Percentiles rank a stretch among this genome's conserved stretches.
These are phyloP conservation scores for Ophiostoma piceae DNA, from an alignment of 2,329 filamentous ascomycete genomes.

Conservation along the genomic window DNA sequence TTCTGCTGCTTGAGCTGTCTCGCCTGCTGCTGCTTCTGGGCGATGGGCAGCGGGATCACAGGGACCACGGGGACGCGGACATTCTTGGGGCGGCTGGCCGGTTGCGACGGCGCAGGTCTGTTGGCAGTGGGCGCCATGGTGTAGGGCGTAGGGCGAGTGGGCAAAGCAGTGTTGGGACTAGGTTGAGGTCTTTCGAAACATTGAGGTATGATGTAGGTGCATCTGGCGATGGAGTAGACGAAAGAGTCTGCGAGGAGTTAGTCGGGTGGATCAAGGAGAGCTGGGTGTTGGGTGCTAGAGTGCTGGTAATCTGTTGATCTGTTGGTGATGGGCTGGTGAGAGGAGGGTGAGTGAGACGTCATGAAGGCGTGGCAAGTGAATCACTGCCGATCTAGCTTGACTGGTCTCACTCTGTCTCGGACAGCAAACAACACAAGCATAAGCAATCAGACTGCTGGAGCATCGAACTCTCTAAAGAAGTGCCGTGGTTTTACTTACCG, in stretches of 20 bases:
- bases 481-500: not conserved
- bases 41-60: slow-evolving; percentile 27
- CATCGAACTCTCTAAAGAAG: not conserved
- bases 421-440: not conserved
- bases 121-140: slow-evolving; percentile 24
- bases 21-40: slow-evolving; percentile 26
- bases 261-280: not conserved
- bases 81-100: slow-evolving; percentile 20
- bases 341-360: not conserved
- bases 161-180: slow-evolving; percentile 1
- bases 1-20: slow-evolving; percentile 22
- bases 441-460: not conserved
- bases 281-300: not conserved
- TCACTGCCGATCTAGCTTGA: not conserved
- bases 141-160: slow-evolving; percentile 5
- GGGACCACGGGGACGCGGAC: slow-evolving; percentile 23
- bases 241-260: not conserved
- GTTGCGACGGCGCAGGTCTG: slow-evolving; percentile 12
- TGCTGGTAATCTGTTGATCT: not conserved
- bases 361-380: not conserved
- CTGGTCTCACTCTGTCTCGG: slow-evolving; percentile 10
- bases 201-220: slow-evolving; percentile 7
- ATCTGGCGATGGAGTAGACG: not conserved
- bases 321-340: not conserved
- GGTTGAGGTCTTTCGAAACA: slow-evolving; percentile 14